These are phyloP conservation scores for Aegle marmelos DNA, from an alignment of 345 rosid genomes.

Conservation along the genomic window DNA sequence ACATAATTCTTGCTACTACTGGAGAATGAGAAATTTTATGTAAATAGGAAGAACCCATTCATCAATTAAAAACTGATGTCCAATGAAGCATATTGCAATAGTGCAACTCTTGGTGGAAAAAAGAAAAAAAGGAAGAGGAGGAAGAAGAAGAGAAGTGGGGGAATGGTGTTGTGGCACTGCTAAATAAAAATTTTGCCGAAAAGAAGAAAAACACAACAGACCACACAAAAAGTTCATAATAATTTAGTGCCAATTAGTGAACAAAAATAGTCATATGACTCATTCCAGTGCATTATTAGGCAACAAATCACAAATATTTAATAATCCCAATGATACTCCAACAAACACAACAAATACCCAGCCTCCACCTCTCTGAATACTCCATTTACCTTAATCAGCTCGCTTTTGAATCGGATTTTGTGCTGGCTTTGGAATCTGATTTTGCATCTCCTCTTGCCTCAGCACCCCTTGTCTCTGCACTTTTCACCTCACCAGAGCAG, in stretches of 20 bases:
- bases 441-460: conserved; percentile 47
- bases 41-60: neutral
- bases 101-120: neutral
- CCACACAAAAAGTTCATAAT: conserved; percentile 7
- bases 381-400: conserved; percentile 27
- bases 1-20: neutral
- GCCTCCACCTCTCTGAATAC: conserved; percentile 1
- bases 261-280: neutral
- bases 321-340: neutral
- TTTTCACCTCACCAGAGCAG: conserved; percentile 60
- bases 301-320: conserved; percentile 8
- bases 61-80: neutral
- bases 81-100: neutral
- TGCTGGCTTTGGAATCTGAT: conserved; percentile 50
- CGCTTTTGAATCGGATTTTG: conserved; percentile 35
- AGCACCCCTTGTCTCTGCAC: conserved; percentile 32
- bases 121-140: neutral
- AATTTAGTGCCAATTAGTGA: neutral
- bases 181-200: neutral
- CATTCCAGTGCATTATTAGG: conserved; percentile 3
- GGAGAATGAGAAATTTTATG: neutral
- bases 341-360: neutral
- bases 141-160: no score
- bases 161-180: neutral
- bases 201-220: neutral